phyloP scores from a whole-genome alignment of 768 basidiomycete species.

The Naganishia onofrii region DNA sequence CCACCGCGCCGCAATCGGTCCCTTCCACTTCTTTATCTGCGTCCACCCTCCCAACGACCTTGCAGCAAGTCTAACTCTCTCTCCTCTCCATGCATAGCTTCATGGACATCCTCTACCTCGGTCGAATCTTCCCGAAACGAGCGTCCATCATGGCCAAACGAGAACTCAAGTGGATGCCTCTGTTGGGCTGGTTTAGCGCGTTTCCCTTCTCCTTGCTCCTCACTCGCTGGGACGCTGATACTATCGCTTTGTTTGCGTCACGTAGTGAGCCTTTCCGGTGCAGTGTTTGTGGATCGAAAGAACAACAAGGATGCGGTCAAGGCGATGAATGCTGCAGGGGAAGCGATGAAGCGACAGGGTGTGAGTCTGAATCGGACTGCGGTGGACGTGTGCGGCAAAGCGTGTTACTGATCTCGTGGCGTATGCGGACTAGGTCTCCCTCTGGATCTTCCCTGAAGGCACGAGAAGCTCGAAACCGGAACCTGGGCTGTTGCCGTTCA shows the following conservation, averaged over 20 bases:
- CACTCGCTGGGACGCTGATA: not conserved
- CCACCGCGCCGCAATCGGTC: no score
- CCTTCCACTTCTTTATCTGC: no score
- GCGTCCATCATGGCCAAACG: slow-evolving; percentile 91
- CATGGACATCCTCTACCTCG: slow-evolving; percentile 66
- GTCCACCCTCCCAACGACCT: not conserved
- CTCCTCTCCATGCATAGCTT: slow-evolving; percentile 35
- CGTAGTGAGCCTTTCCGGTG: slow-evolving; percentile 72
- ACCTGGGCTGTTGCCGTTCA: slow-evolving; percentile 76
- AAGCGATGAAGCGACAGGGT: slow-evolving; percentile 65
- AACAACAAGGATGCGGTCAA: slow-evolving; percentile 69
- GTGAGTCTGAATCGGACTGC: slow-evolving; percentile 36
- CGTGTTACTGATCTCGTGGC: slow-evolving; percentile 49
- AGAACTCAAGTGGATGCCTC: slow-evolving; percentile 75
- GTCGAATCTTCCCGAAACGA: slow-evolving; percentile 76
- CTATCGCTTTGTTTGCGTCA: not conserved
- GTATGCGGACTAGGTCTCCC: slow-evolving; percentile 55
- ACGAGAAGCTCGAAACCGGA: slow-evolving; percentile 72
- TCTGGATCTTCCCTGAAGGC: slow-evolving; percentile 97
- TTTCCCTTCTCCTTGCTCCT: not conserved
- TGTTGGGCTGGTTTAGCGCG: slow-evolving; percentile 74
- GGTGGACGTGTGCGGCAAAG: not conserved
- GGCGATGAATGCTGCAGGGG: slow-evolving; percentile 72
- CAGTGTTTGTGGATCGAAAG: slow-evolving; percentile 86
- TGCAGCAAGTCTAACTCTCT: not conserved